Evolutionary conservation across 2,329 filamentous ascomycete species (phyloP).

Genomic region (Pseudocercospora ulei): DNA sequence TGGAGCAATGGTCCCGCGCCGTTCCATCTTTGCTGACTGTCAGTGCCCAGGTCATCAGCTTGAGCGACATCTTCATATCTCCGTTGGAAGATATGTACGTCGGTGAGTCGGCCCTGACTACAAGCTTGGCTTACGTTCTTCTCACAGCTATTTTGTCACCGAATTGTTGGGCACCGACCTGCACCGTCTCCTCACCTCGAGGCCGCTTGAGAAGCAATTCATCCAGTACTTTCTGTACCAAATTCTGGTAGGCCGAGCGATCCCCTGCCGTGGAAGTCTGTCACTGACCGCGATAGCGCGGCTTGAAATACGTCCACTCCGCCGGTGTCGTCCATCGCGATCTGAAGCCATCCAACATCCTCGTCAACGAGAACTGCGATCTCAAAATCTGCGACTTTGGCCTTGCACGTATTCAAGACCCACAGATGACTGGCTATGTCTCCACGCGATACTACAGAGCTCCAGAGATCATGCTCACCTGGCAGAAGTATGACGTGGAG

Average conservation of each 20-base stretch:
- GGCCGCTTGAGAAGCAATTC: slow-evolving; percentile 97
- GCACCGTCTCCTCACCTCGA: slow-evolving; percentile 85
- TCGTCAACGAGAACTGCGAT: slow-evolving; percentile 99
- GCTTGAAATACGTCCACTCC: slow-evolving; percentile 97
- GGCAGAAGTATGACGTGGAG: slow-evolving; percentile 99
- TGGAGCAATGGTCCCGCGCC: background rate
- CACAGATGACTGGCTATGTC: slow-evolving; percentile 98
- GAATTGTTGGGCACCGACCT: slow-evolving; percentile 94
- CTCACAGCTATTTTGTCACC: slow-evolving; percentile 83
- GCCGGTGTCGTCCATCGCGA: slow-evolving; percentile 96
- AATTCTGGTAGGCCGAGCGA: slow-evolving; percentile 62
- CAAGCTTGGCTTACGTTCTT: slow-evolving; percentile 23
- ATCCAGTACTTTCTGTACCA: slow-evolving; percentile 99
- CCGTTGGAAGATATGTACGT: slow-evolving; percentile 91
- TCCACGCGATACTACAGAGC: slow-evolving; percentile 98
- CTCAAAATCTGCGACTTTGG: slow-evolving; percentile 99
- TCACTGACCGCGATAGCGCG: slow-evolving; percentile 53
- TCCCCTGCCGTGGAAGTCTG: background rate
- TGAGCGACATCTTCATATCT: slow-evolving; percentile 99
- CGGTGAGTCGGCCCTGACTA: slow-evolving; percentile 28
- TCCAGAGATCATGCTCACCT: slow-evolving; percentile 99
- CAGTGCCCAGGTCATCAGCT: slow-evolving; percentile 71
- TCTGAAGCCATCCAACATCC: slow-evolving; percentile 95
- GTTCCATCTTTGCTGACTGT: slow-evolving; percentile 9
- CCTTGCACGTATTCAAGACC: slow-evolving; percentile 92